Evolutionary conservation across 2,329 filamentous ascomycete genomes (phyloP), one percentile per base, ranked within the genome.

Genomic region (Colletotrichum caudatum): DNA sequence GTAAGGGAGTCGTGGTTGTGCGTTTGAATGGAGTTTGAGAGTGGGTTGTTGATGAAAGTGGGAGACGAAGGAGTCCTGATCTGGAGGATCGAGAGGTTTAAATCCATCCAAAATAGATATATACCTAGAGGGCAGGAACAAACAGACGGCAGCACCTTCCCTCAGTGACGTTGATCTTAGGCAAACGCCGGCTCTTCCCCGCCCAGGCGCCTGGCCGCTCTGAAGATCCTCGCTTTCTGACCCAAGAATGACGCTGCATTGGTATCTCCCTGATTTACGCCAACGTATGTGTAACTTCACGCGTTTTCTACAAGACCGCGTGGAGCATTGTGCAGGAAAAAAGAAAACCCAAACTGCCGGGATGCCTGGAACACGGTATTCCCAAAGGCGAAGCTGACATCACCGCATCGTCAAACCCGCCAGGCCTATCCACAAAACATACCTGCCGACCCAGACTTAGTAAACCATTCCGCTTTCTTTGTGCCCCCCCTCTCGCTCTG

Each of bases 241-340:
- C 51, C 59, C 12, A 41, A 57, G 33, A 33, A 70, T 70, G 68
- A 70, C 68, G 68, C 37, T 12, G 35, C 56, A 61, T 39, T 8
- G 35, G 14, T 46, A 50, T 16, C 16, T 20, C 56, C 56, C 41
- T 41, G 35, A 51, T 2, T 9, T 9, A 26, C 20, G 33, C 56
- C 63, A 50, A 50, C 23, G 56, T 23, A 37, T n/a, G 44, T 14
- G n/a, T n/a, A 29, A 26, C 9, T 59, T 59, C 44, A 66, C 33
- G 14, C 14, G 18, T 14, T 14, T 33, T 5, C 44, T 44, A 16
- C 12, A 11, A 9, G 39, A 18, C 18, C 29, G n/a, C 26, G 44
- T 29, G 9, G 7, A 35, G 23, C 35, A n/a, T 35, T 56, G 57
- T 62, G 67, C 44, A 60, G 11, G 11, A 37, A 11, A 1, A 1